Conservation (phyloP, 1,139 yeast species). For the Kazachstania sp. region DNA sequence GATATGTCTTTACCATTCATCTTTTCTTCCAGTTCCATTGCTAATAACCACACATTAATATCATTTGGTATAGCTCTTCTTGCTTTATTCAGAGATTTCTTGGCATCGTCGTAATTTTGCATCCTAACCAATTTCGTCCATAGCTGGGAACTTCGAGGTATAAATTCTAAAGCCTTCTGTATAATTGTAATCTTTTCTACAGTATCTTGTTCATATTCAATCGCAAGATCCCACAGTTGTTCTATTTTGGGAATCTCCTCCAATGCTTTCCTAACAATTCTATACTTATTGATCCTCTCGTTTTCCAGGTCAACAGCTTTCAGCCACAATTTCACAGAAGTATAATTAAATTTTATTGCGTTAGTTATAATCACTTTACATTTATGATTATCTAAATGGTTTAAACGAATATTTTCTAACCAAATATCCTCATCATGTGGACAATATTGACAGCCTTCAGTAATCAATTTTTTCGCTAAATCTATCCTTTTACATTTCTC, state of each 20-base stretch:
- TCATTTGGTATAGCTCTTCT: conserved; percentile 45
- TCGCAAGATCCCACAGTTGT: conserved; percentile 46
- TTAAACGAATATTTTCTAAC: conserved; percentile 72
- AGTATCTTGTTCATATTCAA: conserved; percentile 42
- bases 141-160: conserved; percentile 55
- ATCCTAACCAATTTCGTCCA: conserved; percentile 49
- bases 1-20: conserved; percentile 33
- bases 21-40: conserved; percentile 63
- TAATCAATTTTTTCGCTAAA: conserved; percentile 53
- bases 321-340: conserved; percentile 61
- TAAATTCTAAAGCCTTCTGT: conserved; percentile 57
- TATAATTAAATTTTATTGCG: conserved; percentile 51
- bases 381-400: conserved; percentile 38
- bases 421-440: conserved; percentile 68
- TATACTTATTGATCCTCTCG: conserved; percentile 43
- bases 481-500: conserved; percentile 49
- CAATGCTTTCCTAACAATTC: conserved; percentile 54
- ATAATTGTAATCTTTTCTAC: conserved; percentile 49
- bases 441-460: conserved; percentile 63
- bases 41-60: conserved; percentile 62
- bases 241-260: conserved; percentile 43
- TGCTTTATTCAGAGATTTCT: conserved; percentile 49
- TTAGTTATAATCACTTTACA: conserved; percentile 55
- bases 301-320: conserved; percentile 59
- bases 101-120: conserved; percentile 42